phyloP scores from a whole-genome alignment of 2,329 filamentous ascomycete species.

The Domatiomyces globalis region DNA sequence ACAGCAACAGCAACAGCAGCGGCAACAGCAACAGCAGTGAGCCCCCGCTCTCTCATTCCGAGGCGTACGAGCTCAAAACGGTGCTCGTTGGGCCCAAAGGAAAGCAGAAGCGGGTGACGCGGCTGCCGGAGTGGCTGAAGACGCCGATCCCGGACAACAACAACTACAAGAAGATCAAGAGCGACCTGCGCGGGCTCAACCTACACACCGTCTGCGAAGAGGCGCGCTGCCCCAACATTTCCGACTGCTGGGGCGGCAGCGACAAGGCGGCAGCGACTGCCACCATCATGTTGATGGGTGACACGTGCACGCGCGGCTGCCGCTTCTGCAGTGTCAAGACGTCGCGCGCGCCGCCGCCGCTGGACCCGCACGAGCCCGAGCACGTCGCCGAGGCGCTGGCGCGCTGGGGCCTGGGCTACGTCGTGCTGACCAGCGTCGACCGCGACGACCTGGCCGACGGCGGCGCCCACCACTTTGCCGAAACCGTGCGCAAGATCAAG shows the following conservation, averaged over 20 bases:
- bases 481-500: conserved; percentile 91
- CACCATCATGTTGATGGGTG: conserved; percentile 98
- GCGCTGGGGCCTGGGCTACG: conserved; percentile 88
- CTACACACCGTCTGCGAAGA: conserved; percentile 97
- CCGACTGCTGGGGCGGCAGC: conserved; percentile 90
- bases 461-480: conserved; percentile 76
- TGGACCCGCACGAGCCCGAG: conserved; percentile 93
- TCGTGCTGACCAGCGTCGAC: conserved; percentile 86
- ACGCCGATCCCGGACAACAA: conserved; percentile 76
- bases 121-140: conserved; percentile 88
- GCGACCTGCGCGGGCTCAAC: conserved; percentile 74
- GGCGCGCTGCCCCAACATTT: conserved; percentile 92
- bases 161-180: conserved; percentile 91
- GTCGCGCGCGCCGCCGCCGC: conserved; percentile 54
- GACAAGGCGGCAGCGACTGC: conserved; percentile 83
- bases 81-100: conserved; percentile 47
- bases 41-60: conserved; percentile 30
- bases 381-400: conserved; percentile 86
- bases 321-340: conserved; percentile 98
- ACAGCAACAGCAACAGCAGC: conserved; percentile 4
- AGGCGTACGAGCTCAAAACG: conserved; percentile 47
- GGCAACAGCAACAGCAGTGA: conserved; percentile 16
- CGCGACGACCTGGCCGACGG: conserved; percentile 84
- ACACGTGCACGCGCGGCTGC: conserved; percentile 92
- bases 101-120: conserved; percentile 51